phyloP scores from a whole-genome alignment of 2,329 filamentous ascomycete genomes.

The Sarocladiaceae sp. region DNA sequence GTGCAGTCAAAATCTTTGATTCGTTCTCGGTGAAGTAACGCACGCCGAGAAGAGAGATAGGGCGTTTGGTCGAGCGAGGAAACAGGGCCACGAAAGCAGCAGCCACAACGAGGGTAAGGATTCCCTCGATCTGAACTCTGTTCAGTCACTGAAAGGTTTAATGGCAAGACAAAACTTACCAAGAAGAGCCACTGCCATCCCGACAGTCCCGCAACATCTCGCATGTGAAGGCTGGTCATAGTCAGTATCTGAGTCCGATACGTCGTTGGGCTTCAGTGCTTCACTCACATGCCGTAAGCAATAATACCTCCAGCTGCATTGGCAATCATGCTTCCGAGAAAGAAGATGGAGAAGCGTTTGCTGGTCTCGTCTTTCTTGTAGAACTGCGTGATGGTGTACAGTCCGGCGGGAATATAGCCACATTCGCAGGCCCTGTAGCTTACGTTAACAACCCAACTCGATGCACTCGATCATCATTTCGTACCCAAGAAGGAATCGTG shows the following conservation, averaged over 20 bases:
- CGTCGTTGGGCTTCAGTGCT: slow-evolving; percentile 18
- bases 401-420: slow-evolving; percentile 35
- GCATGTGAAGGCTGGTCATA: slow-evolving; percentile 16
- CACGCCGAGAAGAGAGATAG: slow-evolving; percentile 20
- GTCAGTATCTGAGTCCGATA: neutral
- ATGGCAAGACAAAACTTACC: slow-evolving; percentile 8
- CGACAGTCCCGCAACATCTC: slow-evolving; percentile 17
- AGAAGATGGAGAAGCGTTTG: slow-evolving; percentile 35
- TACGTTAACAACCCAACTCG: neutral
- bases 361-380: slow-evolving; percentile 37
- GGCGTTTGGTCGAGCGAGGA: slow-evolving; percentile 20
- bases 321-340: slow-evolving; percentile 35
- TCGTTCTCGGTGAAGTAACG: slow-evolving; percentile 27
- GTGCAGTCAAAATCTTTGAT: slow-evolving; percentile 22
- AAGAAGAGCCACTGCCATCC: slow-evolving; percentile 22
- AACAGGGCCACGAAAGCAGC: slow-evolving; percentile 16
- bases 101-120: slow-evolving; percentile 23
- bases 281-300: slow-evolving; percentile 25
- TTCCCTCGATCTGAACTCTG: slow-evolving; percentile 21
- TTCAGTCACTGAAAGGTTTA: neutral
- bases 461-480: slow-evolving; percentile 15
- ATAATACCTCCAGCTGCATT: slow-evolving; percentile 33
- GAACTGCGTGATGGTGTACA: slow-evolving; percentile 39
- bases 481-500: slow-evolving; percentile 23
- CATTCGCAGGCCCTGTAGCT: slow-evolving; percentile 11